Percentiles rank a stretch among this genome's conserved stretches.
phyloP scores from a whole-genome alignment of 2,329 filamentous ascomycete species.

The Teratosphaeria pseudoeucalypti region DNA sequence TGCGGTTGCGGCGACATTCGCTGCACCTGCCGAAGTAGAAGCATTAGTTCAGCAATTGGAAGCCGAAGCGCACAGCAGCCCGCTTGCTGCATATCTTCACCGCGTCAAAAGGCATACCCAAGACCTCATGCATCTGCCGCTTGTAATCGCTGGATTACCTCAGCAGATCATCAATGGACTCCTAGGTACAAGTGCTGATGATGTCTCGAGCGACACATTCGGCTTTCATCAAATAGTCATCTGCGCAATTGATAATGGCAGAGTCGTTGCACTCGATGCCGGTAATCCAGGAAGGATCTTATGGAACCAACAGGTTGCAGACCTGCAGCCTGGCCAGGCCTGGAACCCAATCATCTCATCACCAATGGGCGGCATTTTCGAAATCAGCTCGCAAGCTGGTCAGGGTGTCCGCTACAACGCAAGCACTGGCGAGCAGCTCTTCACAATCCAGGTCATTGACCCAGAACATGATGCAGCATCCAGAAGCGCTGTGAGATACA shows the following conservation, averaged over 20 bases:
- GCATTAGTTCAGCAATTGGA: conserved; percentile 70
- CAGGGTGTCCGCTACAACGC: conserved; percentile 46
- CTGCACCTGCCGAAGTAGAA: conserved; percentile 54
- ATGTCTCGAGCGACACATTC: conserved; percentile 61
- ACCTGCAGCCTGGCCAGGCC: conserved; percentile 43
- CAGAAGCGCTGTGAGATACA: conserved; percentile 9
- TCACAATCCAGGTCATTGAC: conserved; percentile 4
- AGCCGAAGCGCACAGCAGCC: conserved; percentile 73
- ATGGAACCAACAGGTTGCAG: conserved; percentile 61
- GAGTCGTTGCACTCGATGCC: conserved; percentile 69
- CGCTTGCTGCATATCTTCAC: conserved; percentile 74
- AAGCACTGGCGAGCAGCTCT: conserved; percentile 17
- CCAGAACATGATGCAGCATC: conserved; percentile 1
- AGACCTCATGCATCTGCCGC: conserved; percentile 68
- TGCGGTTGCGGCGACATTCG: conserved; percentile 69
- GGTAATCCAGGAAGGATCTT: conserved; percentile 62
- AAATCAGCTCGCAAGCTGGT: conserved; percentile 6
- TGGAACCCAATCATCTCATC: conserved; percentile 37
- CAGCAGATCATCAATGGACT: conserved; percentile 50
- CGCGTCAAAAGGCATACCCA: conserved; percentile 70
- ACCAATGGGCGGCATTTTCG: conserved; percentile 30
- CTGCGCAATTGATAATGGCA: conserved; percentile 67
- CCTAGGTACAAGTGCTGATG: conserved; percentile 27
- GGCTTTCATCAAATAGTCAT: conserved; percentile 81
- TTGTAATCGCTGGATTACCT: conserved; percentile 60